Base-by-base conservation (phyloP, 768 basidiomycete species). In the Mrakia gelida region DNA sequence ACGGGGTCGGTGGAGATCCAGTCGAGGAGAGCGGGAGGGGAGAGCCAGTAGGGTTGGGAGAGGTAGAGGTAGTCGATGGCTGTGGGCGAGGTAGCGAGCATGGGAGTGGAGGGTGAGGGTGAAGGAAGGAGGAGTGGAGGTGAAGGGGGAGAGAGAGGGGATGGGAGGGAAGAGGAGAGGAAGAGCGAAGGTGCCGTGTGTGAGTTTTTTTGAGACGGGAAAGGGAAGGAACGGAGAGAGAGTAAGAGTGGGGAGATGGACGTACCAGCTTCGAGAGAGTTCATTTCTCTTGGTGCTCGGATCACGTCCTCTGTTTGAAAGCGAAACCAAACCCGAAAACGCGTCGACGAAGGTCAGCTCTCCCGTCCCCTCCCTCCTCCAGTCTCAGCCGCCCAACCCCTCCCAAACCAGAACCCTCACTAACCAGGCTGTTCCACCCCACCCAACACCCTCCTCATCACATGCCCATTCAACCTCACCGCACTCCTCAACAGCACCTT, bases 61-160 rank as follows among this genome's bases (percentile, higher is more conserved):
- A 73, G 49, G 72, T 54, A 73, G 16, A 73, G 72, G 34, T 73
- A 73, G 56, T 73, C 72, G 34, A 73, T 73, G 21, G 72, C 72
- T 54, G 38, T 34, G 45, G 15, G 45, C 15, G 45, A 7, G 45
- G 41, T 6, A 45, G 11, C 45, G 45, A 45, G 45, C 1, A 15
- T 43, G 45, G 11, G 45, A 15, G 45, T 45, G 28, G 54, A 61
- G 10, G 38, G 56, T 54, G 56, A 10, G 26, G 15, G 34, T 32
- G 28, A 23, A n/a, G 18, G 41, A 72, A 23, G 16, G 30, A 13
- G 45, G 26, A 11, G 32, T 15, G 8, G 41, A 18, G 5, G 26
- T 5, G 41, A 13, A 38, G 38, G n/a, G 32, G 26, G 41, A 10
- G n/a, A 6, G 52, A 34, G 49, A 32, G 23, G 52, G 15, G 28